Base-by-base conservation (phyloP, 345 rosid species). In the Ceriops decandra region DNA sequence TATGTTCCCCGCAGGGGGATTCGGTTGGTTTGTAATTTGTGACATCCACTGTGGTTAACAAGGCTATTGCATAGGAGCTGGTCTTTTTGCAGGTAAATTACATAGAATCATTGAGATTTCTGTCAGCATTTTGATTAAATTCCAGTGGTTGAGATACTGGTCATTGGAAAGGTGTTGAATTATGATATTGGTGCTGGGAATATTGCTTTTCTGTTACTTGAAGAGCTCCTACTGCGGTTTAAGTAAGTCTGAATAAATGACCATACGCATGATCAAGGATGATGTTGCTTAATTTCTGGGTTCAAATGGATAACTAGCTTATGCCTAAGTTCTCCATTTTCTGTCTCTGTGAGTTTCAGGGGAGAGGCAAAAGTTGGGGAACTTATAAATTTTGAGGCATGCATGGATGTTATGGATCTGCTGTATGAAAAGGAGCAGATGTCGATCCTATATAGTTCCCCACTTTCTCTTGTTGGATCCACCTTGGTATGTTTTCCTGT, bases 371-470 rank as follows among this genome's bases (percentile, higher is more conserved):
- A 76, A 70, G 85, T 80, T 76, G 96, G 93, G 56, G 88, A 87
- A 69, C 75, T 83, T 47, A 71, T 90, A 76, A 77, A 82, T 72
- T 82, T 85, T 63, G 90, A 88, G 68, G 90, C 86, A 58, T 90
- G 93, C 77, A 84, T 86, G 90, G 93, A 90, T 71, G 61, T 90
- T 76, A 87, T 90, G 90, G 98, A 92, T 84, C 93, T 92, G 80
- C 90, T 90, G 52, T 90, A 87, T 58, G 95, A 88, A 71, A 87
- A 76, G 76, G 86, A 90, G 80, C 88, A 85, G 68, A 82, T 84
- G 21, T 75, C 83, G 17, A 54, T 66, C 68, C 83, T 85, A 53
- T 82, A 82, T 57, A 57, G 66, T 61, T 85, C 87, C 76, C 82
- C 96, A 47, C 64, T 70, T 68, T 74, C 83, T 72, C 81, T 92